Percentiles rank a stretch among this genome's conserved stretches.
Conservation (phyloP, 2,329 filamentous ascomycete species). For the Sporothrix variecibatus region DNA sequence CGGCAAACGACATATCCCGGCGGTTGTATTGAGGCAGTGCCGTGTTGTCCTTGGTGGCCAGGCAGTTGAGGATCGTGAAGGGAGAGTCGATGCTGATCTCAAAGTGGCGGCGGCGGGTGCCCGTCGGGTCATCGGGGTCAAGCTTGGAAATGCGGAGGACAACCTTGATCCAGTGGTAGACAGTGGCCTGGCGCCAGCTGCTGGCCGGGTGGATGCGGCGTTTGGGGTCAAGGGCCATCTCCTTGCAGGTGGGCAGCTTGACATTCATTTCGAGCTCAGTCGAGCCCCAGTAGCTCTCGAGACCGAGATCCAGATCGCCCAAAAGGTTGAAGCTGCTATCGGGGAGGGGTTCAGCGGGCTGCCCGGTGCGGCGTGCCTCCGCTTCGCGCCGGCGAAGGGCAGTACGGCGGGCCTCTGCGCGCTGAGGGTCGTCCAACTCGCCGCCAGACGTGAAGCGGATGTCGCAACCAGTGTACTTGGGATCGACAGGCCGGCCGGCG, state of each 20-base stretch:
- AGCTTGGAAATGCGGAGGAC: slow-evolving; percentile 88
- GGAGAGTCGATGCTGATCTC: slow-evolving; percentile 97
- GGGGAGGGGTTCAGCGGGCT: slow-evolving; percentile 47
- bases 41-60: slow-evolving; percentile 88
- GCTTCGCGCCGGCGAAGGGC: slow-evolving; percentile 56
- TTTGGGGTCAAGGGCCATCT: slow-evolving; percentile 72
- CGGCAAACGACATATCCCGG: slow-evolving; percentile 44
- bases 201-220: slow-evolving; percentile 80
- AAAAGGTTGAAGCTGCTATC: slow-evolving; percentile 69
- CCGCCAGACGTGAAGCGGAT: slow-evolving; percentile 78
- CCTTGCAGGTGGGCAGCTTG: slow-evolving; percentile 84
- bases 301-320: slow-evolving; percentile 71
- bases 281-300: slow-evolving; percentile 76
- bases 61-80: slow-evolving; percentile 89
- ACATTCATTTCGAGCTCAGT: slow-evolving; percentile 96
- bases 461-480: slow-evolving; percentile 72
- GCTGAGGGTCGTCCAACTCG: slow-evolving; percentile 61
- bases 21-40: slow-evolving; percentile 75
- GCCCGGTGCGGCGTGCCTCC: slow-evolving; percentile 50
- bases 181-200: slow-evolving; percentile 90
- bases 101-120: slow-evolving; percentile 78
- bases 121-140: slow-evolving; percentile 72
- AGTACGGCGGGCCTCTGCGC: slow-evolving; percentile 50
- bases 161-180: slow-evolving; percentile 96
- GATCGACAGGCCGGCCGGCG: slow-evolving; percentile 73